Evolutionary conservation across 441 rosid species (phyloP).

Genomic region (Omphalea diandra): DNA sequence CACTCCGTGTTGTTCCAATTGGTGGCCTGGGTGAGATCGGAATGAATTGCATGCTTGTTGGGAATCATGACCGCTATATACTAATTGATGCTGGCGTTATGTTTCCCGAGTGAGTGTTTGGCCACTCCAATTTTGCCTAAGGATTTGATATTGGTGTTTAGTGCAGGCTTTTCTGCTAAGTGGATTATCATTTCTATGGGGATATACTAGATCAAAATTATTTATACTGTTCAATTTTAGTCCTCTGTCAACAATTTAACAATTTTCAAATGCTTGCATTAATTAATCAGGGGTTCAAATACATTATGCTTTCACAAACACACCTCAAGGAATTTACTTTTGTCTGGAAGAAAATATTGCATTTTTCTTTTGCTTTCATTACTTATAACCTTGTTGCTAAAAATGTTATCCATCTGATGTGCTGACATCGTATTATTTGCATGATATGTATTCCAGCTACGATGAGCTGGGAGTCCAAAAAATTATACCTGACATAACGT

Average conservation of each 20-base stretch:
- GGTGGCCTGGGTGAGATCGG: slow-evolving; percentile 99
- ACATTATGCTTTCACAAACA: too few relatives aligned
- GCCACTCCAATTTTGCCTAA: neutral
- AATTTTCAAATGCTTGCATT: neutral
- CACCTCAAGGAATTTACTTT: neutral
- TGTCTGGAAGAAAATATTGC: neutral
- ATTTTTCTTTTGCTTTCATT: slow-evolving; percentile 7
- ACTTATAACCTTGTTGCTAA: slow-evolving; percentile 1
- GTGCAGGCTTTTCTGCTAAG: slow-evolving; percentile 7
- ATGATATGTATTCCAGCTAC: slow-evolving; percentile 48
- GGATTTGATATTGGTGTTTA: slow-evolving; percentile 3
- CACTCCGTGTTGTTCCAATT: slow-evolving; percentile 90
- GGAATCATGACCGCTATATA: slow-evolving; percentile 90
- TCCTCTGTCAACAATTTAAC: slow-evolving; percentile 4
- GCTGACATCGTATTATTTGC: slow-evolving; percentile 21
- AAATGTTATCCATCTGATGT: slow-evolving; percentile 9
- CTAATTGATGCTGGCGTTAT: slow-evolving; percentile 90
- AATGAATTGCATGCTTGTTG: slow-evolving; percentile 99
- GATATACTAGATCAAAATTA: neutral
- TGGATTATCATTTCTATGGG: neutral
- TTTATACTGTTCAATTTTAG: neutral
- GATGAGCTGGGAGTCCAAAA: slow-evolving; percentile 97
- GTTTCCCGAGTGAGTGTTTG: slow-evolving; percentile 87
- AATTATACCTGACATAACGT: slow-evolving; percentile 89
- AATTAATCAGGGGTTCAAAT: neutral